Percentiles rank a stretch among this genome's conserved stretches.
Conservation (phyloP, 1,284 basidiomycete species). For the Ustilago crameri region DNA sequence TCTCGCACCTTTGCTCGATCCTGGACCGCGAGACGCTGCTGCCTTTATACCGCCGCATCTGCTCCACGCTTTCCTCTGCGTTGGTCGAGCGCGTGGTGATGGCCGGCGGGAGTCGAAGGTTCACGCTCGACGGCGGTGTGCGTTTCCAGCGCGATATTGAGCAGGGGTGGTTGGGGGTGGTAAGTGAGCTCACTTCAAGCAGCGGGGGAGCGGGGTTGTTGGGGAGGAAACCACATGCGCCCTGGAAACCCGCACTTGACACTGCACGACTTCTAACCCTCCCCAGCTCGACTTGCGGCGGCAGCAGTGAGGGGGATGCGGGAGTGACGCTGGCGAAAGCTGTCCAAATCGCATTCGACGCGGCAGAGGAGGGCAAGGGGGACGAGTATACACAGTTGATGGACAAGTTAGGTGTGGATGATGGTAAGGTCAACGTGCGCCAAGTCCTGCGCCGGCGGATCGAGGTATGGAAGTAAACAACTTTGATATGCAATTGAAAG, state of each 20-base stretch:
- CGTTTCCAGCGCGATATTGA: constrained; percentile 50
- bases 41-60: constrained; percentile 55
- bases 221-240: constrained; percentile 46
- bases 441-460: constrained; percentile 32
- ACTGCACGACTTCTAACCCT: constrained; percentile 20
- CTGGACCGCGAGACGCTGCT: constrained; percentile 44
- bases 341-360: constrained; percentile 32
- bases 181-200: constrained; percentile 12
- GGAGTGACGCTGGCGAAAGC: constrained; percentile 26
- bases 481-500: not conserved
- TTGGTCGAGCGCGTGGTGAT: constrained; percentile 63
- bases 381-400: constrained; percentile 15
- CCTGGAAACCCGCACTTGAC: constrained; percentile 45
- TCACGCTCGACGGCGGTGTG: constrained; percentile 19
- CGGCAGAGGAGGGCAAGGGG: constrained; percentile 8
- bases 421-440: constrained; percentile 22
- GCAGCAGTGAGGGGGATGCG: not conserved
- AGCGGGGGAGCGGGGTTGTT: constrained; percentile 15
- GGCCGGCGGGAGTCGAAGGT: constrained; percentile 39
- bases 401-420: constrained; percentile 20
- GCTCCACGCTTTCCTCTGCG: constrained; percentile 18
- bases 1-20: constrained; percentile 50
- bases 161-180: constrained; percentile 59
- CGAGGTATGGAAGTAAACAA: constrained; percentile 36
- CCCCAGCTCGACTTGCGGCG: constrained; percentile 1